These are phyloP conservation scores for Tillandsia fasciculata DNA, from an alignment of 176 grass and related monocot genomes.

Conservation along the genomic window DNA sequence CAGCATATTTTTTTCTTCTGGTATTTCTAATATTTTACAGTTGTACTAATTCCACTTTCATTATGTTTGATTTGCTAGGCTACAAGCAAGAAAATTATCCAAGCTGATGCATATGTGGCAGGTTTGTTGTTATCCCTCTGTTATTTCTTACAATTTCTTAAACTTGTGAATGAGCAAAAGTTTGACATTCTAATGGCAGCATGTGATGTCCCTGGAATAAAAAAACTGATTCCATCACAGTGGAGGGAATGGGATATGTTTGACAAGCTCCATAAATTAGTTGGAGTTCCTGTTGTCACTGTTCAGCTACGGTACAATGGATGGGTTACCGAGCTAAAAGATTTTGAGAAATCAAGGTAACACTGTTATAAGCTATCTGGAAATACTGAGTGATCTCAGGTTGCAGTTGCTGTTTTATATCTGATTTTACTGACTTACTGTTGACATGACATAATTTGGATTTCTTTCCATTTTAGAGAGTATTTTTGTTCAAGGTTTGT, in stretches of 20 bases:
- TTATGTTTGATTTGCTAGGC: constrained; percentile 31
- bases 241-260: constrained; percentile 94
- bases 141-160: constrained; percentile 12
- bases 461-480: too few species aligned
- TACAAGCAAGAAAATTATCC: constrained; percentile 63
- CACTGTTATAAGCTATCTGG: constrained; percentile 1
- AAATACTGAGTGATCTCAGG: not conserved
- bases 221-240: constrained; percentile 75
- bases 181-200: constrained; percentile 38
- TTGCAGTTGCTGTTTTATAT: not conserved
- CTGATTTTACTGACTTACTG: not conserved
- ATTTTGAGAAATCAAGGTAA: constrained; percentile 90
- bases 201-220: constrained; percentile 92
- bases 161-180: constrained; percentile 8
- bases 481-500: too few species aligned
- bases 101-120: constrained; percentile 96
- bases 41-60: not conserved
- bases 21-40: not conserved
- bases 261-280: constrained; percentile 93
- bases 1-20: not conserved
- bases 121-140: constrained; percentile 30
- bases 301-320: constrained; percentile 99
- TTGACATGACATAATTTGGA: too few species aligned
- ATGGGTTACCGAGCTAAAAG: constrained; percentile 91
- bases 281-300: constrained; percentile 95